Conservation (phyloP, 2,329 filamentous ascomycete genomes). For the Penicillium sp. region DNA sequence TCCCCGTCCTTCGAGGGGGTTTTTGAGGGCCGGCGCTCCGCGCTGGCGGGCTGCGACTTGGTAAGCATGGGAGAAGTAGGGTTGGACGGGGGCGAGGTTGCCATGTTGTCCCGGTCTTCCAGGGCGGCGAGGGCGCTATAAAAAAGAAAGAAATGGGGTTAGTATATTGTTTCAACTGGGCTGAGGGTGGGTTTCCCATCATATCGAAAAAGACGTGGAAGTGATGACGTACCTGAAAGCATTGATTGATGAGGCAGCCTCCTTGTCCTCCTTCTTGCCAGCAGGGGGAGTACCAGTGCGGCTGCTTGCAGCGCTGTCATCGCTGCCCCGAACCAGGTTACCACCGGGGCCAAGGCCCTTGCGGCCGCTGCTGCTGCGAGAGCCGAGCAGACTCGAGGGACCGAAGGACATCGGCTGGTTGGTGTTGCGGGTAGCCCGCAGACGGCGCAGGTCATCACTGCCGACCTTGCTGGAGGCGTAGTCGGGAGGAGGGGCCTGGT, state of each 20-base stretch:
- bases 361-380: conserved; percentile 89
- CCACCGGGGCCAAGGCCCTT: conserved; percentile 73
- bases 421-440: conserved; percentile 68
- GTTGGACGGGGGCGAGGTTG: conserved; percentile 56
- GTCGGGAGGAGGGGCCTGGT: conserved; percentile 72
- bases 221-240: conserved; percentile 76
- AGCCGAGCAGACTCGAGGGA: conserved; percentile 83
- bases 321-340: conserved; percentile 73
- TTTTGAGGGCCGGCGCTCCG: conserved; percentile 52
- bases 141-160: conserved; percentile 15
- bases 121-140: conserved; percentile 55
- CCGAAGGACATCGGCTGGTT: conserved; percentile 72
- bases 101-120: conserved; percentile 54
- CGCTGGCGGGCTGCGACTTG: conserved; percentile 53
- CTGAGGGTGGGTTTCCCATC: background rate
- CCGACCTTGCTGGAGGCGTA: conserved; percentile 80
- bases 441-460: conserved; percentile 87
- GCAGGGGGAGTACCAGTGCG: conserved; percentile 85
- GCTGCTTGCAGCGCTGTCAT: conserved; percentile 87
- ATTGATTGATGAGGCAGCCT: conserved; percentile 76
- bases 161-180: background rate
- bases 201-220: background rate
- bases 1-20: conserved; percentile 51
- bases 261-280: conserved; percentile 66
- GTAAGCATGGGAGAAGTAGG: conserved; percentile 54